Conservation (phyloP, 306 rosid species). For the Chamaecrista fasciculata region DNA sequence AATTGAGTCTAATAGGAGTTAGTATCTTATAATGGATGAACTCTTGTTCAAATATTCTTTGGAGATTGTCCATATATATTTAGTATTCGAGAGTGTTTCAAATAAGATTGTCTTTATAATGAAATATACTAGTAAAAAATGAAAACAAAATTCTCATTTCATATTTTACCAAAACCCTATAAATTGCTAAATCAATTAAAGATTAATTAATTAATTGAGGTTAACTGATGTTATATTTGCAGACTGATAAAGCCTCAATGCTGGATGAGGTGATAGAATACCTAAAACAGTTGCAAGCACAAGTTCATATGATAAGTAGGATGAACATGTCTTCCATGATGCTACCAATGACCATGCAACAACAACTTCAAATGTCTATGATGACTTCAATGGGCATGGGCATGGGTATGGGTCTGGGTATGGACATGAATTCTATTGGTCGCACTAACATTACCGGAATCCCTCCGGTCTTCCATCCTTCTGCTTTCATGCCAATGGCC, state of each 20-base stretch:
- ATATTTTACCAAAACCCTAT: too few species aligned
- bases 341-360: conserved; percentile 62
- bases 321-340: conserved; percentile 57
- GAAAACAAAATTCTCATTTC: too few species aligned
- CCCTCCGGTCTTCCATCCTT: conserved; percentile 46
- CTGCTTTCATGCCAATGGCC: conserved; percentile 48
- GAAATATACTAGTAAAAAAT: too few species aligned
- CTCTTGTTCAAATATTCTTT: too few species aligned
- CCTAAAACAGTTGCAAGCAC: conserved; percentile 69
- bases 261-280: conserved; percentile 83
- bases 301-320: conserved; percentile 58
- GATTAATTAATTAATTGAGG: too few species aligned
- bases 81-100: too few species aligned
- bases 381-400: conserved; percentile 52
- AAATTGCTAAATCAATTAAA: too few species aligned
- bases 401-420: conserved; percentile 44
- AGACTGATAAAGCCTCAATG: conserved; percentile 84
- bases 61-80: too few species aligned
- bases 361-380: conserved; percentile 66
- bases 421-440: conserved; percentile 40
- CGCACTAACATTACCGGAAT: conserved; percentile 38
- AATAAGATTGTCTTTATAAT: too few species aligned
- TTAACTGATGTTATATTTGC: too few species aligned
- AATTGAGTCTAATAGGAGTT: too few species aligned
- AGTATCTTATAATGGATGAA: too few species aligned